Conservation (phyloP, 331 rosid species). For the Acacia concinna region DNA sequence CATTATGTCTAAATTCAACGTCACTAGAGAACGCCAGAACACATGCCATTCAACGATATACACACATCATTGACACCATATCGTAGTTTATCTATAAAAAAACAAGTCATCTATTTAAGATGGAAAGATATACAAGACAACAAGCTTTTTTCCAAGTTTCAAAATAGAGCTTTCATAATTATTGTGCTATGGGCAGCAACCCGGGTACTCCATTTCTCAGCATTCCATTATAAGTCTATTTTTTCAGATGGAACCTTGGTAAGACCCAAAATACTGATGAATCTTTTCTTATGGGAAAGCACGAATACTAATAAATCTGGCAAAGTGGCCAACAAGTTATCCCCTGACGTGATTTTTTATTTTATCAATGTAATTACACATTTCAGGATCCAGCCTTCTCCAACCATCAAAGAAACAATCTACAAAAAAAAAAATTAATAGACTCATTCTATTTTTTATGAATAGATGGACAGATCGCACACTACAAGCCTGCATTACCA, state of each 20-base stretch:
- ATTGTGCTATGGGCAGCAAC: background rate
- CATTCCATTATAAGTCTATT: constrained; percentile 10
- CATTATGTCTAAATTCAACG: background rate
- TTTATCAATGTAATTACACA: constrained; percentile 24
- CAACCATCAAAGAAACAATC: background rate
- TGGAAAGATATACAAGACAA: constrained; percentile 6
- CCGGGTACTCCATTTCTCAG: constrained; percentile 3
- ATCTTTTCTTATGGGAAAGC: background rate
- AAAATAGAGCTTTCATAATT: constrained; percentile 7
- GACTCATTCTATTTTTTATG: background rate
- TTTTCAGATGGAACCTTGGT: background rate
- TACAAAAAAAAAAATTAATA: background rate
- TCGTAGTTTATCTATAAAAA: background rate
- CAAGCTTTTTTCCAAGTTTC: background rate
- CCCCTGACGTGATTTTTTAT: constrained; percentile 6
- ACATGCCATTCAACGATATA: background rate
- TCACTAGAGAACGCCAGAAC: background rate
- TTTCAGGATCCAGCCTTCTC: constrained; percentile 12
- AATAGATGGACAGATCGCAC: constrained; percentile 15
- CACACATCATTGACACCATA: background rate
- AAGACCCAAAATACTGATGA: constrained; percentile 3
- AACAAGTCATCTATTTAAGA: constrained; percentile 12
- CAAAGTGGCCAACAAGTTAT: background rate
- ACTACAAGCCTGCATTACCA: background rate
- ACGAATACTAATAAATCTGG: background rate